These are phyloP conservation scores for Fennellomyces sp. DNA, from an alignment of 371 early-diverging fungal species.

Conservation along the genomic window DNA sequence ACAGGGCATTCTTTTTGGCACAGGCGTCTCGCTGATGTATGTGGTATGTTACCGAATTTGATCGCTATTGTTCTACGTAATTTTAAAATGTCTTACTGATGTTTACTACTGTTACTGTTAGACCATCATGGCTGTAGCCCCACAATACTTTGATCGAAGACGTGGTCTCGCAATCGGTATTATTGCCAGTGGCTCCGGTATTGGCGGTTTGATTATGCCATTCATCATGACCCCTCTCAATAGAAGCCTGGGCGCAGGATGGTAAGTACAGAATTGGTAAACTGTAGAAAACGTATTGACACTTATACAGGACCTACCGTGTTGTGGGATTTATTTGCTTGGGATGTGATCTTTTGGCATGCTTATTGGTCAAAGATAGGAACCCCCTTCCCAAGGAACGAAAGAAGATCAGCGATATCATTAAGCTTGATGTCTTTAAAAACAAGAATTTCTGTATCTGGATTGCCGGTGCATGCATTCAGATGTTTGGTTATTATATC, in stretches of 20 bases:
- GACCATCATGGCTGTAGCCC: constrained; percentile 44
- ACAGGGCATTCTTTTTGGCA: constrained; percentile 71
- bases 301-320: constrained; percentile 20
- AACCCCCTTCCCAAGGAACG: constrained; percentile 6
- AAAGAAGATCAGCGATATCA: background rate
- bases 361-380: constrained; percentile 20
- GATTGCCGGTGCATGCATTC: constrained; percentile 30
- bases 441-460: constrained; percentile 20
- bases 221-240: constrained; percentile 66
- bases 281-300: too few species aligned
- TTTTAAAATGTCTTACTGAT: background rate
- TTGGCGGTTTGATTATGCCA: constrained; percentile 76
- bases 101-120: background rate
- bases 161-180: constrained; percentile 80
- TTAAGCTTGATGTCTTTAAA: constrained; percentile 19
- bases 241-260: constrained; percentile 54
- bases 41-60: constrained; percentile 1
- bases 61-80: too few species aligned
- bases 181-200: constrained; percentile 77
- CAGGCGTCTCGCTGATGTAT: constrained; percentile 62
- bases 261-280: constrained; percentile 35
- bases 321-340: constrained; percentile 21
- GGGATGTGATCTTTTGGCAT: constrained; percentile 10
- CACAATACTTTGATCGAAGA: constrained; percentile 73
- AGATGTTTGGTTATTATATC: constrained; percentile 36